A percentile compares a stretch with the other conserved stretches of the same genome.
Evolutionary conservation across 164 flowering plant species (phyloP).

Genomic region (Vitis cinerea): DNA sequence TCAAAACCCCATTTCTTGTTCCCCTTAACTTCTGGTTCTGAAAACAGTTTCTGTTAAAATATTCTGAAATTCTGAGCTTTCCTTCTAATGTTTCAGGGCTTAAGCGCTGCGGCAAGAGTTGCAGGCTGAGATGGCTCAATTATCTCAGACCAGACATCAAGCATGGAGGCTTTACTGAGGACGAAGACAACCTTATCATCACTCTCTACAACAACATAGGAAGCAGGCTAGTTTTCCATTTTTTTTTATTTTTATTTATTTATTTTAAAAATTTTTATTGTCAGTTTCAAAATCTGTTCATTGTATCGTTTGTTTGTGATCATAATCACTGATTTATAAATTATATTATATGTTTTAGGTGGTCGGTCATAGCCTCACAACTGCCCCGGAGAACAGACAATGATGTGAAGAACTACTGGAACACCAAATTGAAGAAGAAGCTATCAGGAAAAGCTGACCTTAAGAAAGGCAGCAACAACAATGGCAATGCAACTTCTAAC

Average conservation of each 20-base stretch:
- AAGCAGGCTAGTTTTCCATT: conserved; percentile 42
- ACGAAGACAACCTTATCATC: conserved; percentile 54
- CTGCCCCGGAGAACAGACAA: conserved; percentile 80
- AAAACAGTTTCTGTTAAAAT: too few relatives aligned
- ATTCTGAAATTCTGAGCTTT: too few relatives aligned
- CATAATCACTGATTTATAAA: not conserved
- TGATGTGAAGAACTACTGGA: conserved; percentile 83
- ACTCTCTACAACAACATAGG: conserved; percentile 53
- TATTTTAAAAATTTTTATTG: not conserved
- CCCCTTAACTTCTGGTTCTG: not conserved
- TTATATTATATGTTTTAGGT: conserved; percentile 30
- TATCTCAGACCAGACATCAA: conserved; percentile 78
- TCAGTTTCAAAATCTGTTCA: not conserved
- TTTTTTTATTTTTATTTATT: not conserved
- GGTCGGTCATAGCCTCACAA: conserved; percentile 71
- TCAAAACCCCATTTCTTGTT: not conserved
- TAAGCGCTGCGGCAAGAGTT: conserved; percentile 76
- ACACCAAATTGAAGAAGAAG: conserved; percentile 77
- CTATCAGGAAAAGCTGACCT: conserved; percentile 14
- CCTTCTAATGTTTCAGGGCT: conserved; percentile 38
- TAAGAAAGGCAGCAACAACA: not conserved
- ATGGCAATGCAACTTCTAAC: not conserved
- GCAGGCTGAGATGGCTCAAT: conserved; percentile 77
- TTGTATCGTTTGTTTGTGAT: not conserved
- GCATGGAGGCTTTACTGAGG: conserved; percentile 69